phyloP scores from a whole-genome alignment of 1,284 basidiomycete species.

The Tylopilus sp. region DNA sequence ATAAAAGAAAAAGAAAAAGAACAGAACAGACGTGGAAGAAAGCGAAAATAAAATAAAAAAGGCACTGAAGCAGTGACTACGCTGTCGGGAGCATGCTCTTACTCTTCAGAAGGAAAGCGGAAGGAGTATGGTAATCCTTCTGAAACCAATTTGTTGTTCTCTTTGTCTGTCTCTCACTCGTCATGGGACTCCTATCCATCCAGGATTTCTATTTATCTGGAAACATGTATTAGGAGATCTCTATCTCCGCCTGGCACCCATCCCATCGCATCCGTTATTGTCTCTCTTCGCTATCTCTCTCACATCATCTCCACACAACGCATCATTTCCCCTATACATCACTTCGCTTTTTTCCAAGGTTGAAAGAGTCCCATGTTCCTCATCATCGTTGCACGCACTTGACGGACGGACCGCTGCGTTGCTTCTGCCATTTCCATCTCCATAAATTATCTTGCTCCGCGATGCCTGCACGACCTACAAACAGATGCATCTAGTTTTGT shows the following conservation, averaged over 20 bases:
- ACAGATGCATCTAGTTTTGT: constrained; percentile 8
- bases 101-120: constrained; percentile 21
- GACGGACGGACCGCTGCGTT: constrained; percentile 22
- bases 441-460: constrained; percentile 13
- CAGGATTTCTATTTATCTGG: constrained; percentile 35
- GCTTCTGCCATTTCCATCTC: constrained; percentile 12
- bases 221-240: constrained; percentile 28
- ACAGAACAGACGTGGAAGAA: constrained; percentile 9
- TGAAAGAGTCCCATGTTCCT: constrained; percentile 14
- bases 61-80: constrained; percentile 18
- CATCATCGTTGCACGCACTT: constrained; percentile 18
- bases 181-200: constrained; percentile 29
- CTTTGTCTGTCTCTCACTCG: constrained; percentile 19
- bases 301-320: constrained; percentile 30
- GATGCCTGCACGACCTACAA: constrained; percentile 15
- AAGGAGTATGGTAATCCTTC: constrained; percentile 17
- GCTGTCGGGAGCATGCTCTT: constrained; percentile 22
- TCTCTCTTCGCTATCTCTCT: constrained; percentile 24
- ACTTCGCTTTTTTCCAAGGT: constrained; percentile 15
- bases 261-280: constrained; percentile 24
- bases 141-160: constrained; percentile 17
- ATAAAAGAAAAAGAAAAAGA: constrained; percentile 5
- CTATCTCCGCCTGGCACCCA: constrained; percentile 24
- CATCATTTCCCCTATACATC: constrained; percentile 30
- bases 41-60: constrained; percentile 4